Evolutionary conservation across 768 basidiomycete genomes (phyloP).

Genomic region (Lactifluus volemus): DNA sequence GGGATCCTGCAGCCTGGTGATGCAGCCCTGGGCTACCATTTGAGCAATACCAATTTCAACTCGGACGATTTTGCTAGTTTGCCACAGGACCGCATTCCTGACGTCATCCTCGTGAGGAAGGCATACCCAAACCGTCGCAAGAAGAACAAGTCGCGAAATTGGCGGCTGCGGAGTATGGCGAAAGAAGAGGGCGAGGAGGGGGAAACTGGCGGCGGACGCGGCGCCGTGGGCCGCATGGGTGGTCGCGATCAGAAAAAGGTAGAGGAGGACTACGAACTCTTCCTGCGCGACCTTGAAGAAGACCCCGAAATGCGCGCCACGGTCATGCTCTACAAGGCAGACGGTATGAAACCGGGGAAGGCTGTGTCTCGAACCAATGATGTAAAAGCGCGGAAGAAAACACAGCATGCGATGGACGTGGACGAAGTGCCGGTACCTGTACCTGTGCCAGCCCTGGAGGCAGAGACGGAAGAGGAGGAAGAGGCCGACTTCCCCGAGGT

Average conservation of each 20-base stretch:
- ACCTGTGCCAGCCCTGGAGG: slow-evolving; percentile 24
- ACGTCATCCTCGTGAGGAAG: slow-evolving; percentile 92
- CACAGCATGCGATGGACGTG: slow-evolving; percentile 60
- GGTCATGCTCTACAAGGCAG: slow-evolving; percentile 79
- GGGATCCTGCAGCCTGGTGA: slow-evolving; percentile 92
- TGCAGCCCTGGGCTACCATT: slow-evolving; percentile 82
- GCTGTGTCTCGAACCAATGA: slow-evolving; percentile 32
- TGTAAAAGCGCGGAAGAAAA: slow-evolving; percentile 34
- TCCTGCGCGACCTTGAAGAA: slow-evolving; percentile 90
- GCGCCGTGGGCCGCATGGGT: slow-evolving; percentile 85
- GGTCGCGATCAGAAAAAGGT: slow-evolving; percentile 89
- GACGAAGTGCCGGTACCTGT: slow-evolving; percentile 35
- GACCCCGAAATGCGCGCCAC: slow-evolving; percentile 83
- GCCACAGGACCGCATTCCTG: slow-evolving; percentile 62
- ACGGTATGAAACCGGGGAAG: slow-evolving; percentile 34
- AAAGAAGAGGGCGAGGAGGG: slow-evolving; percentile 87
- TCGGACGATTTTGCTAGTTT: slow-evolving; percentile 74
- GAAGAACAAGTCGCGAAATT: slow-evolving; percentile 76
- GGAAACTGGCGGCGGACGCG: slow-evolving; percentile 65
- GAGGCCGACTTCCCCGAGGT: slow-evolving; percentile 89
- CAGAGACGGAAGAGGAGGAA: slow-evolving; percentile 37
- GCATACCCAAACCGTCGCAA: slow-evolving; percentile 89
- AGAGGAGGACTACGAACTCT: slow-evolving; percentile 94
- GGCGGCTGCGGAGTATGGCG: slow-evolving; percentile 88
- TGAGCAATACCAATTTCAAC: slow-evolving; percentile 89